phyloP scores from a whole-genome alignment of 805 yeast genomes.

The Jamesozyma rosinii region DNA sequence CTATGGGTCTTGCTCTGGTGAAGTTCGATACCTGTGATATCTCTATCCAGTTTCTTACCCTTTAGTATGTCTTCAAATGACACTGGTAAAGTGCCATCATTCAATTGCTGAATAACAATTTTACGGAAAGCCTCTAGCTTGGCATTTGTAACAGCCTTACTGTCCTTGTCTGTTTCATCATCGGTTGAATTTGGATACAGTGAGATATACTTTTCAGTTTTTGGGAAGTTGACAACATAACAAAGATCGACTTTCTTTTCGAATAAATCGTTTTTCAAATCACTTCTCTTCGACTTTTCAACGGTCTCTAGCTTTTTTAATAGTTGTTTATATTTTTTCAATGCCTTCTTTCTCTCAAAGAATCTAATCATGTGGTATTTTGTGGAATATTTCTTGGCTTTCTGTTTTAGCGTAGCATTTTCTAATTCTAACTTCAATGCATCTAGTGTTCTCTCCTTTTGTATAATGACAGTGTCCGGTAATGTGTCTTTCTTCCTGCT shows the following conservation, averaged over 20 bases:
- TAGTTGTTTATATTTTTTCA: slow-evolving; percentile 51
- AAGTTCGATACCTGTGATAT: slow-evolving; percentile 17
- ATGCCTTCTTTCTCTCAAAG: slow-evolving; percentile 81
- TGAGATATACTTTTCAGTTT: slow-evolving; percentile 68
- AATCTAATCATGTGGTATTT: slow-evolving; percentile 91
- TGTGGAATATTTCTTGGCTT: slow-evolving; percentile 45
- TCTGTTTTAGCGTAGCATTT: slow-evolving; percentile 36
- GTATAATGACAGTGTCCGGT: slow-evolving; percentile 55
- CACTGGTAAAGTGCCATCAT: slow-evolving; percentile 47
- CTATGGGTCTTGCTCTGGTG: slow-evolving; percentile 1
- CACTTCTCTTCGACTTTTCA: slow-evolving; percentile 12
- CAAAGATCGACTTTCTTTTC: slow-evolving; percentile 62
- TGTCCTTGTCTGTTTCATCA: slow-evolving; percentile 30
- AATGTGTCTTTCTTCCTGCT: slow-evolving; percentile 42
- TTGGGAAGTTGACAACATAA: slow-evolving; percentile 71
- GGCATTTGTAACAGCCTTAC: slow-evolving; percentile 31
- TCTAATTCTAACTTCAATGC: slow-evolving; percentile 53
- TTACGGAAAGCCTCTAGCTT: slow-evolving; percentile 42
- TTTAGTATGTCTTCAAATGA: slow-evolving; percentile 40
- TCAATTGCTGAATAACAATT: slow-evolving; percentile 42
- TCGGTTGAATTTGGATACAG: slow-evolving; percentile 45
- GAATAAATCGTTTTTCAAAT: slow-evolving; percentile 30
- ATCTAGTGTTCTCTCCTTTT: slow-evolving; percentile 66
- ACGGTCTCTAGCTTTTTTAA: slow-evolving; percentile 27
- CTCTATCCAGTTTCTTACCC: slow-evolving; percentile 28